Evolutionary conservation across 164 flowering plant genomes (phyloP).

Genomic region (Berberis thunbergii): DNA sequence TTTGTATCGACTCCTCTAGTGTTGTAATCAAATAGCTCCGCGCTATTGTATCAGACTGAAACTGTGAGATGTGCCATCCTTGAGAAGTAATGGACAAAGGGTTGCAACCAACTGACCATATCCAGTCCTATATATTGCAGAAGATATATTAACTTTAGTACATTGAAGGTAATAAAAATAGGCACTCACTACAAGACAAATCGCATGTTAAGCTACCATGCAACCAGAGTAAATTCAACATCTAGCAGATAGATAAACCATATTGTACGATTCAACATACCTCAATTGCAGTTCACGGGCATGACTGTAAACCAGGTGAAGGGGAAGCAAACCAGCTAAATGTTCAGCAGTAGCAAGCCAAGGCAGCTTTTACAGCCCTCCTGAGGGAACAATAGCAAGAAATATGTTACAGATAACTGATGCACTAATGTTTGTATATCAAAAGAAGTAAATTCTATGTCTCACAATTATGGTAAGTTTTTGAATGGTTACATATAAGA

Average conservation of each 20-base stretch:
- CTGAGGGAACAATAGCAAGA: slow-evolving; percentile 24
- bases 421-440: too few relatives aligned
- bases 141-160: background rate
- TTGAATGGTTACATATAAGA: too few relatives aligned
- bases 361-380: slow-evolving; percentile 89
- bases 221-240: background rate
- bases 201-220: background rate
- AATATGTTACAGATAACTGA: too few relatives aligned
- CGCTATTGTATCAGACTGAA: slow-evolving; percentile 88
- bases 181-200: too few relatives aligned
- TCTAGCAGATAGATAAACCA: background rate
- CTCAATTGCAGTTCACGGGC: slow-evolving; percentile 97
- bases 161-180: too few relatives aligned
- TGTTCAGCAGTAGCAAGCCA: slow-evolving; percentile 92
- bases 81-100: slow-evolving; percentile 79
- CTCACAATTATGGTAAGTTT: too few relatives aligned
- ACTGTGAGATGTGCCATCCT: slow-evolving; percentile 80
- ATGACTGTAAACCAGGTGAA: slow-evolving; percentile 88
- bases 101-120: slow-evolving; percentile 96
- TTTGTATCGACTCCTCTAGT: slow-evolving; percentile 81
- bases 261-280: slow-evolving; percentile 21
- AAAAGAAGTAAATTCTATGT: too few relatives aligned
- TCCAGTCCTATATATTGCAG: slow-evolving; percentile 66
- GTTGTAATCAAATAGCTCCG: slow-evolving; percentile 86
- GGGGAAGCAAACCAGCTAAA: slow-evolving; percentile 94